Evolutionary conservation across 208 protist genomes (phyloP).

Genomic region (Naegleria fowleri): DNA sequence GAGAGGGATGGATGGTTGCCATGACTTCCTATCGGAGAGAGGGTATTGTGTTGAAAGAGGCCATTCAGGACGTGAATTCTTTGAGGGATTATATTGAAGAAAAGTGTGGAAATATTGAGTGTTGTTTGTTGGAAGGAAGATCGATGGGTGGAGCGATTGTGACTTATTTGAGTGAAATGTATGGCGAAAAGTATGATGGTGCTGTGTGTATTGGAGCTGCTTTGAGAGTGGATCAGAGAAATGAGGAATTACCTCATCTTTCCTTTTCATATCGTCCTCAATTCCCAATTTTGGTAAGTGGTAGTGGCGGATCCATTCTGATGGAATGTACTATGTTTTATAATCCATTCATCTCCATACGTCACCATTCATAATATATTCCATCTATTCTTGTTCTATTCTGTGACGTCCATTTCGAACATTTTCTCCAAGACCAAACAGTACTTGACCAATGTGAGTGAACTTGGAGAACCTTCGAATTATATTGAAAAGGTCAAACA

Average conservation of each 20-base stretch:
- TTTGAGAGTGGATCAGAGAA: neutral
- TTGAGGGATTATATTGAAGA: neutral
- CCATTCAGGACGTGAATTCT: neutral
- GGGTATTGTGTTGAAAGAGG: neutral
- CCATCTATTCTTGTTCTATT: too few relatives aligned
- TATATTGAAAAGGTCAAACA: neutral
- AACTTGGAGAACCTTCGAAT: neutral
- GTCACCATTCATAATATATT: too few relatives aligned
- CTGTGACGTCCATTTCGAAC: too few relatives aligned
- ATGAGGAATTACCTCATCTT: neutral
- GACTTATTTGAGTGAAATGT: neutral
- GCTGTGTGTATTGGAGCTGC: slow-evolving; percentile 10
- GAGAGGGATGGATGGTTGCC: neutral
- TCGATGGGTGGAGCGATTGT: neutral
- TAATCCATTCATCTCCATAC: too few relatives aligned
- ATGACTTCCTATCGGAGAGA: neutral
- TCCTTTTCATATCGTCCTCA: neutral
- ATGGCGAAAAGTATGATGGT: neutral
- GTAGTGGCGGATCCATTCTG: too few relatives aligned
- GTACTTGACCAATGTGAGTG: neutral
- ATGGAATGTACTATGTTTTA: too few relatives aligned
- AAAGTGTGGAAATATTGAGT: neutral
- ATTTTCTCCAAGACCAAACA: too few relatives aligned
- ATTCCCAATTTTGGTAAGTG: neutral
- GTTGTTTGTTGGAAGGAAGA: slow-evolving; percentile 6